Base-by-base conservation (phyloP, 108 stramenopile species). In the Chaetoceros muelleri region DNA sequence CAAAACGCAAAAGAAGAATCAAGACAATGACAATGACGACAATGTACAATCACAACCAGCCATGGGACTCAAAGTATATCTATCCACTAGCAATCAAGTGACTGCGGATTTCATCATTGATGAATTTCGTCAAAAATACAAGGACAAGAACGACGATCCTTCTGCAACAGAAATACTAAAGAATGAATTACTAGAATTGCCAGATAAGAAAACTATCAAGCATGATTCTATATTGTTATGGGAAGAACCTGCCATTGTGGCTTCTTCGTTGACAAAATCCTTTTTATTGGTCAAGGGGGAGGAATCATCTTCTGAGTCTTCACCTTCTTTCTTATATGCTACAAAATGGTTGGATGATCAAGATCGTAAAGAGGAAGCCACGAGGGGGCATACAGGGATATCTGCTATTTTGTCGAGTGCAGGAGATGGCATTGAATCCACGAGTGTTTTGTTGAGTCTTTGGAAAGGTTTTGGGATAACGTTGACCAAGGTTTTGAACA, bases 391-490 rank as follows among this genome's bases (percentile, higher is more conserved):
- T 49, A 79, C 67, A 45, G 80, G 87, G 20, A 69, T 85, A n/a
- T 80, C 84, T 21, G 77, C 81, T n/a, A 68, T 80, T 3, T 74
- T 80, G 67, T 71, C 78, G 10, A 75, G 71, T 52, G 81, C 87
- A n/a, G 87, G 87, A 24, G 80, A 85, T n/a, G 87, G 87, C 8
- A 84, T 89, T 25, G 87, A 89, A 68, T 85, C 84, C 3, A 89
- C 87, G 7, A 77, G 75, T 47, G 62, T 85, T 20, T 69, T 89
- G 46, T 57, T 89, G 48, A 71, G 80, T 5, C 30, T 84, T 24
- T 85, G 81, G 49, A 58, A 76, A 27, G 5, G 34, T 5, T 10
- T 40, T 40, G 13, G 34, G 5, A 40, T 10, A 10, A 61, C 79
- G 20, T 44, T 71, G 26, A 44, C 63, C 26, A 48, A 66, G 20